phyloP scores from a whole-genome alignment of 176 grass and related monocot genomes.

The Zoysia pacifica region DNA sequence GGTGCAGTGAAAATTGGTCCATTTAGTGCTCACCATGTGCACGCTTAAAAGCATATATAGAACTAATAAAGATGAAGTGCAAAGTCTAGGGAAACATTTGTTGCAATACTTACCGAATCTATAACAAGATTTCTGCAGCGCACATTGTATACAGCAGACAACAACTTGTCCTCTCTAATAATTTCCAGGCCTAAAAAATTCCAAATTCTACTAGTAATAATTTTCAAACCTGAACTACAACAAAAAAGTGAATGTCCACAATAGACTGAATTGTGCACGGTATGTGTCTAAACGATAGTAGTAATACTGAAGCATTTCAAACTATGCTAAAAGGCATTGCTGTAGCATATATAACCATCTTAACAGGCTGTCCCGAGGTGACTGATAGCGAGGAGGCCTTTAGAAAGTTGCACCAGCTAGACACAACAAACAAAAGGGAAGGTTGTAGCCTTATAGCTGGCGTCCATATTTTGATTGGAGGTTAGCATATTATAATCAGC shows the following conservation, averaged over 20 bases:
- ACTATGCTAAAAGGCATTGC: neutral
- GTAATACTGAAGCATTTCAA: constrained; percentile 5
- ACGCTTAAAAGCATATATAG: constrained; percentile 16
- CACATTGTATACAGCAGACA: constrained; percentile 5
- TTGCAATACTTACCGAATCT: constrained; percentile 14
- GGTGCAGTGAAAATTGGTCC: constrained; percentile 10
- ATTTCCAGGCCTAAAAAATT: neutral
- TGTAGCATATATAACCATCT: neutral
- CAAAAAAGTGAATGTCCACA: neutral
- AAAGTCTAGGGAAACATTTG: constrained; percentile 36
- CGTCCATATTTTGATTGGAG: constrained; percentile 23
- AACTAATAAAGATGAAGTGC: neutral
- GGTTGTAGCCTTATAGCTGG: constrained; percentile 38
- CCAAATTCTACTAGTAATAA: neutral
- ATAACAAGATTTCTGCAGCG: constrained; percentile 28
- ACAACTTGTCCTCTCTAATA: constrained; percentile 5
- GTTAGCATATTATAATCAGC: constrained; percentile 45
- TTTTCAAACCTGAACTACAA: neutral
- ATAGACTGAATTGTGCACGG: neutral
- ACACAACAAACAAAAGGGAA: constrained; percentile 30
- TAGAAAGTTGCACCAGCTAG: constrained; percentile 29
- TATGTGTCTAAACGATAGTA: neutral
- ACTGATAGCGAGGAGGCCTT: neutral
- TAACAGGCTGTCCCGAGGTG: constrained; percentile 18
- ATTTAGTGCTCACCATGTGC: constrained; percentile 50